phyloP scores from a whole-genome alignment of 306 rosid species.

The Lathyrus sativus region DNA sequence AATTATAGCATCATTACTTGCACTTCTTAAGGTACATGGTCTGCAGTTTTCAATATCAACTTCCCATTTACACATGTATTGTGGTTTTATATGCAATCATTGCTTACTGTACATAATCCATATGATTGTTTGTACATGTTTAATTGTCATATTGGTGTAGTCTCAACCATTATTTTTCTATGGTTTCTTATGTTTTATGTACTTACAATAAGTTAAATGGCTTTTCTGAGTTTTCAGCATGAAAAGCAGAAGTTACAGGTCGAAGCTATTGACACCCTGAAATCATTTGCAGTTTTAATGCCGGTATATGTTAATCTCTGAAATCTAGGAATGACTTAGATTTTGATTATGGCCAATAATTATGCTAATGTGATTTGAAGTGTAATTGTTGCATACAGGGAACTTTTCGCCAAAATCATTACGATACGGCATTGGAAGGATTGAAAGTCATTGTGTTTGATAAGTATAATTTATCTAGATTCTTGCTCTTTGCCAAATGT shows the following conservation, averaged over 20 bases:
- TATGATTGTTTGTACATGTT: background rate
- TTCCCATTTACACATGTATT: background rate
- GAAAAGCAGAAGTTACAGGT: background rate
- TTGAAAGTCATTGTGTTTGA: conserved; percentile 19
- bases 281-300: background rate
- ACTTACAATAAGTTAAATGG: conserved; percentile 8
- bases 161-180: background rate
- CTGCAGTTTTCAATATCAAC: background rate
- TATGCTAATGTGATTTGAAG: background rate
- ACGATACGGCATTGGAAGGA: conserved; percentile 10
- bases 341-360: conserved; percentile 1
- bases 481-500: conserved; percentile 11
- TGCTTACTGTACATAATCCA: conserved; percentile 7
- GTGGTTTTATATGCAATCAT: conserved; percentile 4
- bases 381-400: conserved; percentile 29
- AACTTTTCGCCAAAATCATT: conserved; percentile 12
- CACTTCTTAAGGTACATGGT: conserved; percentile 33
- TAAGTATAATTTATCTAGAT: background rate
- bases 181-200: background rate
- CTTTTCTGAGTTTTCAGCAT: conserved; percentile 34
- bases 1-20: conserved; percentile 12
- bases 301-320: conserved; percentile 32
- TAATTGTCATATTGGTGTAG: background rate
- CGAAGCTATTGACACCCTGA: conserved; percentile 31
- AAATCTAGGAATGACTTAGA: background rate